These are phyloP conservation scores for Clitocybe nebularis DNA, from an alignment of 1,284 basidiomycete genomes.

Conservation along the genomic window DNA sequence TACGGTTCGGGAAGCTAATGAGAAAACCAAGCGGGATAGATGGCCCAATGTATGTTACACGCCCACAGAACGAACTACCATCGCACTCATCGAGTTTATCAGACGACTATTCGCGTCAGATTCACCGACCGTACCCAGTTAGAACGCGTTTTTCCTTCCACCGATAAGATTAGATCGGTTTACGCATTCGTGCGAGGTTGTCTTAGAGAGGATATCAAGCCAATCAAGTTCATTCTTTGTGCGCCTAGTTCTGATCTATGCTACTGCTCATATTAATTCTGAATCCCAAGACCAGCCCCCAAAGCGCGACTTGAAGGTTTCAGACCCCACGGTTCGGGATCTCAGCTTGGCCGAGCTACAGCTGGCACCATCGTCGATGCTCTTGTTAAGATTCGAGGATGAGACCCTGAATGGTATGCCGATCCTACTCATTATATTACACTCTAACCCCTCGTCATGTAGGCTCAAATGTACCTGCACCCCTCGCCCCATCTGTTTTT, in stretches of 20 bases:
- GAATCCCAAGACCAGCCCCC: slow-evolving; percentile 71
- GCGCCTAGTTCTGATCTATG: slow-evolving; percentile 20
- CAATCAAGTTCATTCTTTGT: slow-evolving; percentile 82
- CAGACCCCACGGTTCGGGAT: slow-evolving; percentile 66
- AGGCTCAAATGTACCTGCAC: slow-evolving; percentile 56
- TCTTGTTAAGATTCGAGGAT: slow-evolving; percentile 74
- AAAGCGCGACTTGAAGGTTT: slow-evolving; percentile 75
- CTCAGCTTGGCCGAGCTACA: slow-evolving; percentile 67
- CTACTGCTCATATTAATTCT: slow-evolving; percentile 2
- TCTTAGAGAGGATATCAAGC: slow-evolving; percentile 67
- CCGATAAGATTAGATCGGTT: slow-evolving; percentile 72
- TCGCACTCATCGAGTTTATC: slow-evolving; percentile 6
- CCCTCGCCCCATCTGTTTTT: slow-evolving; percentile 57
- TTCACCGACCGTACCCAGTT: slow-evolving; percentile 81
- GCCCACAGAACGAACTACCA: slow-evolving; percentile 1
- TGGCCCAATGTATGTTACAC: slow-evolving; percentile 65
- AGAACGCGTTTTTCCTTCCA: slow-evolving; percentile 75
- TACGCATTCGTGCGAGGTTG: slow-evolving; percentile 81
- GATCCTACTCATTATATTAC: background rate
- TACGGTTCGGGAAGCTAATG: slow-evolving; percentile 61
- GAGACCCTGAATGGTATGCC: slow-evolving; percentile 66
- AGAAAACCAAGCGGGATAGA: slow-evolving; percentile 56
- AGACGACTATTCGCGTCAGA: slow-evolving; percentile 80
- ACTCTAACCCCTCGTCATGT: slow-evolving; percentile 5
- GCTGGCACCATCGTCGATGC: slow-evolving; percentile 75